Percentiles rank a stretch among this genome's conserved stretches.
These are phyloP conservation scores for Dendryphion nanum DNA, from an alignment of 2,329 filamentous ascomycete genomes.

Conservation along the genomic window DNA sequence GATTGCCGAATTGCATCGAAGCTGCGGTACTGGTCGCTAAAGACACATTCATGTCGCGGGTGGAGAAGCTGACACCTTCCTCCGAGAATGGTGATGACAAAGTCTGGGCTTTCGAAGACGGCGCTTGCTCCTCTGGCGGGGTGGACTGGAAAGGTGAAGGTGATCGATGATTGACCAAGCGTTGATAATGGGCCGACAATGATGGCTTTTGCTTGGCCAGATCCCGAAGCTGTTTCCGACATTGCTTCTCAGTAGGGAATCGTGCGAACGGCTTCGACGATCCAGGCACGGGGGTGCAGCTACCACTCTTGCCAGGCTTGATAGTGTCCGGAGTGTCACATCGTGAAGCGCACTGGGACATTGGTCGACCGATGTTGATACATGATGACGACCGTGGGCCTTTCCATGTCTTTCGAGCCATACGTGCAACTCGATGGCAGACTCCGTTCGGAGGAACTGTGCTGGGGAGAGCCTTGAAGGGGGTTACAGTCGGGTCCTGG, in stretches of 20 bases:
- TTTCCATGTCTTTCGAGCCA: slow-evolving; percentile 62
- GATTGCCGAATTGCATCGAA: slow-evolving; percentile 52
- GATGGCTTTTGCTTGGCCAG: slow-evolving; percentile 62
- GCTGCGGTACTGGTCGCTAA: slow-evolving; percentile 51
- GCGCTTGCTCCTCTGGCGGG: slow-evolving; percentile 20
- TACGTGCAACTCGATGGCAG: slow-evolving; percentile 61
- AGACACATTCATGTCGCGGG: slow-evolving; percentile 51
- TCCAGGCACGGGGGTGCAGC: slow-evolving; percentile 47
- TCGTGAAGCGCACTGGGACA: slow-evolving; percentile 19
- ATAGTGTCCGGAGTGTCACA: slow-evolving; percentile 46
- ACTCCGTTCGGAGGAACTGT: slow-evolving; percentile 63
- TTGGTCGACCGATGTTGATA: slow-evolving; percentile 13
- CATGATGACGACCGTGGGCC: slow-evolving; percentile 40
- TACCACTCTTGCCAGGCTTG: slow-evolving; percentile 44
- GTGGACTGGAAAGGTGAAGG: slow-evolving; percentile 56
- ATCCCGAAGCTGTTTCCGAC: slow-evolving; percentile 57
- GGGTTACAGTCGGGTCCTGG: slow-evolving; percentile 65
- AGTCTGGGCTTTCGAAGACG: slow-evolving; percentile 10
- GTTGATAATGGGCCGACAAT: slow-evolving; percentile 63
- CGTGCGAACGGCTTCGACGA: slow-evolving; percentile 38
- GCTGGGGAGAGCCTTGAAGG: slow-evolving; percentile 66
- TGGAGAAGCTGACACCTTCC: slow-evolving; percentile 39
- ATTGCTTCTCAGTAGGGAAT: slow-evolving; percentile 61
- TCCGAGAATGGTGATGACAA: slow-evolving; percentile 38
- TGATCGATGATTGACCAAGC: slow-evolving; percentile 59